Percentiles rank a stretch among this genome's conserved stretches.
phyloP scores from a whole-genome alignment of 164 flowering plant species.

The Magnolia officinalis region DNA sequence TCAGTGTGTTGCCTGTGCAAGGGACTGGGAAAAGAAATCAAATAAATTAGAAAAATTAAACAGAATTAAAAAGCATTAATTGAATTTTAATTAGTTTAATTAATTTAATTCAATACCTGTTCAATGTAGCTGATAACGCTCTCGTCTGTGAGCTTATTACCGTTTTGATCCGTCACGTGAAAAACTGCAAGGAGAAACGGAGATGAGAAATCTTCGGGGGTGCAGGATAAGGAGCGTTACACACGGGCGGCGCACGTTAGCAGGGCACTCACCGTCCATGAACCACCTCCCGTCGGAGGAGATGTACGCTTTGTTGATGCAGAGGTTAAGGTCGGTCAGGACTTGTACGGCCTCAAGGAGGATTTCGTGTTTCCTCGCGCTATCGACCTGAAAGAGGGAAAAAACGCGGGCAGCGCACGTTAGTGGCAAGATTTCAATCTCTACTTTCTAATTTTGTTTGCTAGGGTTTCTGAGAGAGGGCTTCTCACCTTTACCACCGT shows the following conservation, averaged over 20 bases:
- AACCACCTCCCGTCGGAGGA: slow-evolving; percentile 96
- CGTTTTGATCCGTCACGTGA: slow-evolving; percentile 68
- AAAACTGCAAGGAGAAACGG: slow-evolving; percentile 39
- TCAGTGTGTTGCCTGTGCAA: slow-evolving; percentile 37
- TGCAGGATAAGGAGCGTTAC: not conserved
- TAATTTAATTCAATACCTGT: slow-evolving; percentile 38
- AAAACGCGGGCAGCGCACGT: slow-evolving; percentile 34
- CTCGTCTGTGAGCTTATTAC: slow-evolving; percentile 63
- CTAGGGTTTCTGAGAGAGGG: slow-evolving; percentile 10
- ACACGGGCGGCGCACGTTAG: slow-evolving; percentile 7
- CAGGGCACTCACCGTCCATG: slow-evolving; percentile 74
- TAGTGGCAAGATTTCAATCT: too few relatives aligned
- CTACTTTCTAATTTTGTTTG: not conserved
- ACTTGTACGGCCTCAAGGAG: slow-evolving; percentile 86
- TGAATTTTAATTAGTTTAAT: not conserved
- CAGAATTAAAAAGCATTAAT: not conserved
- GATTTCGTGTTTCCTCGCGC: slow-evolving; percentile 77
- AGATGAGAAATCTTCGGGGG: not conserved
- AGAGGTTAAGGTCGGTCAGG: slow-evolving; percentile 78
- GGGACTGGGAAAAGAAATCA: slow-evolving; percentile 7
- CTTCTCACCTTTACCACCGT: slow-evolving; percentile 59
- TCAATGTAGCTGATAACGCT: slow-evolving; percentile 60
- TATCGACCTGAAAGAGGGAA: slow-evolving; percentile 55
- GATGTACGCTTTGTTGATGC: slow-evolving; percentile 75
- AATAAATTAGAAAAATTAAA: not conserved